phyloP scores from a whole-genome alignment of 179 eudicot genomes.

The Heliamphora pulchella region DNA sequence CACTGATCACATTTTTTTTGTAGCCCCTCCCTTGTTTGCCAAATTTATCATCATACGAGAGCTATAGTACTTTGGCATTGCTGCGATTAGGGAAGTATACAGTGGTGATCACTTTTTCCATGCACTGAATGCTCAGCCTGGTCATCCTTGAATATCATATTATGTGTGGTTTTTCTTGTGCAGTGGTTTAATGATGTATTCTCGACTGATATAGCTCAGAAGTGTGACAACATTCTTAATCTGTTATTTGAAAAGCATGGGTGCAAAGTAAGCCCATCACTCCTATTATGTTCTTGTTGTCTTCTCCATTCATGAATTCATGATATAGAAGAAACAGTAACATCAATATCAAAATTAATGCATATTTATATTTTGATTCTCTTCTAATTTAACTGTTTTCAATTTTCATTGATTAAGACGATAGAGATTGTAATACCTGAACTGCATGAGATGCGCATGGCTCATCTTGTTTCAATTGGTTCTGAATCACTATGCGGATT shows the following conservation, averaged over 20 bases:
- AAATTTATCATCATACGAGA: slow-evolving; percentile 45
- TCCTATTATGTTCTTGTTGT: slow-evolving; percentile 9
- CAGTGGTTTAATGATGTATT: slow-evolving; percentile 97
- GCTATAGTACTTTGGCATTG: slow-evolving; percentile 38
- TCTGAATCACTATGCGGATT: slow-evolving; percentile 59
- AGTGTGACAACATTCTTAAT: slow-evolving; percentile 65
- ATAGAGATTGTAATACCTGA: slow-evolving; percentile 83
- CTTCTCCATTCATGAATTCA: background rate
- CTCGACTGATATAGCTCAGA: slow-evolving; percentile 66
- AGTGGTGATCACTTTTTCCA: slow-evolving; percentile 41
- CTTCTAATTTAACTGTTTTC: slow-evolving; percentile 14
- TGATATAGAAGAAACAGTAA: slow-evolving; percentile 2
- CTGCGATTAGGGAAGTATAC: slow-evolving; percentile 77
- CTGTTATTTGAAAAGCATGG: slow-evolving; percentile 51
- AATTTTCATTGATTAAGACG: slow-evolving; percentile 33
- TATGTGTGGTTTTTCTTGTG: slow-evolving; percentile 21
- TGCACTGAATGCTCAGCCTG: background rate
- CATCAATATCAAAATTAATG: background rate
- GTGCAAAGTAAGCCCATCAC: slow-evolving; percentile 49
- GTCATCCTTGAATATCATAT: slow-evolving; percentile 13
- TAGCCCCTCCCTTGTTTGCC: slow-evolving; percentile 85
- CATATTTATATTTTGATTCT: background rate
- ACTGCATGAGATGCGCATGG: slow-evolving; percentile 71
- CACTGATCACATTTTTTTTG: slow-evolving; percentile 18
- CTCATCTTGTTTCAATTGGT: slow-evolving; percentile 91